Base-by-base conservation (phyloP, 2,329 filamentous ascomycete species). In the Albophoma yamanashiensis region DNA sequence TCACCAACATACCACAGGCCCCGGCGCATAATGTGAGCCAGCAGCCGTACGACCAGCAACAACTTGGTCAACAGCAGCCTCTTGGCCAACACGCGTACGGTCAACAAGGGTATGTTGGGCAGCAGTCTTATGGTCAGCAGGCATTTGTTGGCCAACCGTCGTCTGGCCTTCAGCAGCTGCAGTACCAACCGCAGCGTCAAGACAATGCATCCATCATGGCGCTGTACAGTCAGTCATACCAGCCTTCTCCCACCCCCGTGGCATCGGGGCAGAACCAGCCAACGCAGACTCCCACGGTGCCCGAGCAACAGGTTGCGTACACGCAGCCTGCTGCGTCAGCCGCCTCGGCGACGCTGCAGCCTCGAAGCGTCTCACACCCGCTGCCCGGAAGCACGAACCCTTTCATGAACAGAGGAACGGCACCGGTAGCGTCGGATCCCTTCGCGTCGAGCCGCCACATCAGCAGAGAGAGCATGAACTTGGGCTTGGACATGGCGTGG, bases 131-230 rank as follows among this genome's bases (percentile, higher is more conserved):
- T 45, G 65, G 66, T 1, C 67, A 67, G 25, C 70, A 67, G 20
- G 57, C 62, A 31, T 58, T 58, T 52, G 55, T 56, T 52, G 58
- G 22, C 14, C 68, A 62, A 58, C 69, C 66, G 25, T 66, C 63
- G 38, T 57, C 60, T 22, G 64, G 62, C 25, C n/a, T 47, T 22
- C 69, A 71, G 58, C 69, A 71, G 31, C 74, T 75, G 57, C 73
- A 70, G 59, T 73, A 72, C 38, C 75, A 77, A 57, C 76, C 78
- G 20, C 76, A 76, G 50, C 77, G 82, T 39, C 80, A 86, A 38
- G 85, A 91, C 67, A 92, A 89, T 64, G 84, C 83, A 3, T 87
- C 87, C 5, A 93, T 94, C 61, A 78, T 93, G 71, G 87, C 89
- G 7, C 74, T 94, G 14, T 93, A 90, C 67, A 86, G 83, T 68